phyloP scores from a whole-genome alignment of 179 eudicot genomes.

The Silene coronaria region DNA sequence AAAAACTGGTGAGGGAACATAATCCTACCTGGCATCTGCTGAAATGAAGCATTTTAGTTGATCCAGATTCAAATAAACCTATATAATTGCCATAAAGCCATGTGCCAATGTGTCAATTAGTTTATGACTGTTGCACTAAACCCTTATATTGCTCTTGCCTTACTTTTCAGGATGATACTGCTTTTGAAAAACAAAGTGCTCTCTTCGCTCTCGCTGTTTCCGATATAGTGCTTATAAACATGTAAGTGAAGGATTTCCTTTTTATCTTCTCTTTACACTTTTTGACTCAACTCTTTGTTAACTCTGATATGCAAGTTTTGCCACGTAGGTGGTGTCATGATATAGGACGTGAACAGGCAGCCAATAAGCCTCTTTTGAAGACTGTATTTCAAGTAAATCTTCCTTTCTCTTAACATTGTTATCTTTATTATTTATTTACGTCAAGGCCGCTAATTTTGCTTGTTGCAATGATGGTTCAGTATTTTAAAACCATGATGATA shows the following conservation, averaged over 20 bases:
- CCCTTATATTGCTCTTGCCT: conserved; percentile 3
- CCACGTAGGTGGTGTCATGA: conserved; percentile 97
- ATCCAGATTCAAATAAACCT: not conserved
- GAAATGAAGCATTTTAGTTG: not conserved
- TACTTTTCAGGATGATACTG: conserved; percentile 32
- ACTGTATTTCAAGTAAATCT: conserved; percentile 86
- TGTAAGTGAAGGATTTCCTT: conserved; percentile 20
- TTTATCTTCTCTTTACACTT: not conserved
- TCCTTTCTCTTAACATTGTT: not conserved
- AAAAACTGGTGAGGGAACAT: not conserved
- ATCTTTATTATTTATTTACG: not conserved
- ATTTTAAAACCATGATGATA: not conserved
- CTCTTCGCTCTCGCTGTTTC: conserved; percentile 40
- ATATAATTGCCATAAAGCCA: not conserved
- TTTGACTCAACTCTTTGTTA: not conserved
- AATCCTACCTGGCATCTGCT: not conserved
- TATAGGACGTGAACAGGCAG: conserved; percentile 99
- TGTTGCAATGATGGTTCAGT: not conserved
- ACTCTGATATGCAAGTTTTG: not conserved
- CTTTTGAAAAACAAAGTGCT: conserved; percentile 39
- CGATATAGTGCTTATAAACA: conserved; percentile 36
- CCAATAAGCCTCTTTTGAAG: conserved; percentile 91
- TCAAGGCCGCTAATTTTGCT: not conserved
- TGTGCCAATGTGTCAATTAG: not conserved
- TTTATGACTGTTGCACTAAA: not conserved